Evolutionary conservation across 2,329 filamentous ascomycete genomes (phyloP), one percentile per base, ranked within the genome.

Genomic region (Thelonectria olida): DNA sequence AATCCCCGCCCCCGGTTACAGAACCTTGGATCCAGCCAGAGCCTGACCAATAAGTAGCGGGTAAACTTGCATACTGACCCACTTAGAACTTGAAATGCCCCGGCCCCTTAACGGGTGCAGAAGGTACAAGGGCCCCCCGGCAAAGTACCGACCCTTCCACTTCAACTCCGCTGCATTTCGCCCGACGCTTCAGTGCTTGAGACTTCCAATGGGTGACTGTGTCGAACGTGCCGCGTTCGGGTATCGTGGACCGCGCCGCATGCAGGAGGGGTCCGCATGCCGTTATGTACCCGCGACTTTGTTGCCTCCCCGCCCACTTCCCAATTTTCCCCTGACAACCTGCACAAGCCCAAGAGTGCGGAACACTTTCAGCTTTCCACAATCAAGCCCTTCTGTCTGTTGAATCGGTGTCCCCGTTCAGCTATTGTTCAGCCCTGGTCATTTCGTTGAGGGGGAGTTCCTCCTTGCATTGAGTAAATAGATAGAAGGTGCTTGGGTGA

Each of bases 201-300:
- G 42, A 10, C 38, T 10, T 9, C 34, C n/a, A 7, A 34, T 25
- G 10, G 31, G 27, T 38, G 13, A 27, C 36, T 31, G 22, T 13
- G 9, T 22, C 12, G 5, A 44, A 15, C 42, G 22, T 25, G 42
- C n/a, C 31, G 52, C 22, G 15, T 27, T 27, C 58, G 47, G 58
- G 49, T 56, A 59, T 45, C 42, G 38, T 38, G 50, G 50, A 54
- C 60, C 47, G 45, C 34, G 39, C 60, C 28, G 36, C 55, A 41
- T 36, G 60, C 55, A 51, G 50, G 60, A 39, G 15, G 20, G 28
- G 39, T 39, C 15, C 52, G 56, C 39, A 52, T 25, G n/a, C 45
- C 48, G 52, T 31, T 45, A 41, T 47, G 61, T 63, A 63, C 31
- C 61, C 61, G 49, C 50, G 44, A 62, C 59, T 38, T 49, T 55